Evolutionary conservation across 106 monocot species (phyloP).

Genomic region (Dendrobium catenatum): DNA sequence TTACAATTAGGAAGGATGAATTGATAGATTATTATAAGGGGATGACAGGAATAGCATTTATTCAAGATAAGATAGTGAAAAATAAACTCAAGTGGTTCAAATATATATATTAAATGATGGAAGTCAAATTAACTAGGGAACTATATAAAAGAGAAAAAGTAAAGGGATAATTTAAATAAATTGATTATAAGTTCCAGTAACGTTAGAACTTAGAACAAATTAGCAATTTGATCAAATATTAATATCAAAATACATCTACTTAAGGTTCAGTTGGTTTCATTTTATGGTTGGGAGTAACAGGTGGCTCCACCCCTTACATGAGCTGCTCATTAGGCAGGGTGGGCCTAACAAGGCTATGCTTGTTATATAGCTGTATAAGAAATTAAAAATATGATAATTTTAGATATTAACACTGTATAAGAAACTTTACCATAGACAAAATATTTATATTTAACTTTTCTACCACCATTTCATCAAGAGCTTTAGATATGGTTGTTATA

Average conservation of each 20-base stretch:
- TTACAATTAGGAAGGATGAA: no score
- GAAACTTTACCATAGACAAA: not conserved
- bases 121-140: no score
- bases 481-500: not conserved
- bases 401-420: not conserved
- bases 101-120: no score
- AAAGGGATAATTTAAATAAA: not conserved
- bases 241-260: not conserved
- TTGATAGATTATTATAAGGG: no score
- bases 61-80: no score
- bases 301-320: not conserved
- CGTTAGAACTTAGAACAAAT: slow-evolving; percentile 3
- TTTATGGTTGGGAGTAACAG: not conserved
- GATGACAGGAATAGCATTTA: no score
- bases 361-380: no score
- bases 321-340: not conserved
- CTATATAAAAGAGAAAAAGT: not conserved
- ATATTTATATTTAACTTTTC: not conserved
- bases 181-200: not conserved
- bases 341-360: not conserved
- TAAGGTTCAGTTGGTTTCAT: not conserved
- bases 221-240: not conserved
- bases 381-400: not conserved
- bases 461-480: not conserved
- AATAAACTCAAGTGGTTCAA: no score